These are phyloP conservation scores for Pisolithus albus DNA, from an alignment of 768 basidiomycete genomes.

Conservation along the genomic window DNA sequence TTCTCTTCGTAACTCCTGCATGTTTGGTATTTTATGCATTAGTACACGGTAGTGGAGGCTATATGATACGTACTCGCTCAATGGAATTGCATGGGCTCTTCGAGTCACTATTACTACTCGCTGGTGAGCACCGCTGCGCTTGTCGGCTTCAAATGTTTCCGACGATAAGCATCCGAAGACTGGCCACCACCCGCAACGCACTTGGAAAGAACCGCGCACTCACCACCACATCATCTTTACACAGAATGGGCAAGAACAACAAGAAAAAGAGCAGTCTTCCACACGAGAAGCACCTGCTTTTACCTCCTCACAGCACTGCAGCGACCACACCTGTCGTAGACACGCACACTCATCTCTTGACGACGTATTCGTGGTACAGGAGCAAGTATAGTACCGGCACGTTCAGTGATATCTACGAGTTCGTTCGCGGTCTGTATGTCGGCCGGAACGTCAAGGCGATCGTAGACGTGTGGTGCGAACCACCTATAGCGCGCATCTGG, in stretches of 20 bases:
- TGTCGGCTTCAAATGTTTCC: not conserved
- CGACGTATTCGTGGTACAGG: conserved; percentile 61
- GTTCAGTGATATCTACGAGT: conserved; percentile 55
- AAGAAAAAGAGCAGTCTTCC: conserved; percentile 22
- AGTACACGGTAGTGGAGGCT: too few relatives aligned
- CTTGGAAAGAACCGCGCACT: conserved; percentile 19
- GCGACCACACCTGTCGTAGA: conserved; percentile 50
- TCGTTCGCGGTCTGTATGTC: conserved; percentile 55
- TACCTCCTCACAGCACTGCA: conserved; percentile 23
- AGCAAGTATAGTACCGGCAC: conserved; percentile 53
- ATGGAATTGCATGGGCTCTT: too few relatives aligned
- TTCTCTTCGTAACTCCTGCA: too few relatives aligned
- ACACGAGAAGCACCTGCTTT: conserved; percentile 28
- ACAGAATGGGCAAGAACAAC: conserved; percentile 36
- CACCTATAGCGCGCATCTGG: conserved; percentile 58
- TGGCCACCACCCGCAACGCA: not conserved
- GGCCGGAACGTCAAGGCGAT: conserved; percentile 55
- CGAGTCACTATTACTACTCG: not conserved
- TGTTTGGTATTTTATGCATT: too few relatives aligned
- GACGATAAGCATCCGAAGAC: not conserved
- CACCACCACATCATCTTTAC: conserved; percentile 35
- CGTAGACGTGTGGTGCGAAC: conserved; percentile 89
- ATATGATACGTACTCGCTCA: too few relatives aligned
- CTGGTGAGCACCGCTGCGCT: too few relatives aligned
- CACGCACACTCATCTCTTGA: conserved; percentile 80